Evolutionary conservation across 306 rosid species (phyloP), one percentile per base, ranked within the genome.

Genomic region (Castanea mollissima): DNA sequence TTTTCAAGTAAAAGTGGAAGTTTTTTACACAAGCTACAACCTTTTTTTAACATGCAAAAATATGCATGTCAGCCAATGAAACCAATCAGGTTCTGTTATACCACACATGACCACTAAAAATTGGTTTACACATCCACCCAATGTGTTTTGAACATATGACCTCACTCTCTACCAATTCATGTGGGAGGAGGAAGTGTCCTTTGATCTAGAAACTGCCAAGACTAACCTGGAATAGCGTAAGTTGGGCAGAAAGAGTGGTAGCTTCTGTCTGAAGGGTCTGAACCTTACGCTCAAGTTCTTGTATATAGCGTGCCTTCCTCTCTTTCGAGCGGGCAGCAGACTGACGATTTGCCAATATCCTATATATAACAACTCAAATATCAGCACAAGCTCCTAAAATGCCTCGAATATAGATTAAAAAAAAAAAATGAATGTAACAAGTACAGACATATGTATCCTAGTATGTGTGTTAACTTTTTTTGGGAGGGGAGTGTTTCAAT

Each of bases 311-410:
- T 8, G 97, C 93, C 87, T 96, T 96, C 81, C 99, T 90, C 90
- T 96, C 99, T 81, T 96, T 96, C 13, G 99, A 96, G 52, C 99
- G 99, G 38, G 99, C 94, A 83, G 99, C 99, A 46, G 99, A 96
- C 80, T 96, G 99, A 78, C 99, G 89, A 88, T 96, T 96, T 0
- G 99, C 99, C 57, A 96, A 86, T 78, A 96, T 93, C 90, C 99
- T 96, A 73, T 52, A 74, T 56, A 74, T 6, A 71, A 75, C 79
- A 88, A 71, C 52, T 51, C 81, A 44, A 76, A 57, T 10, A 35
- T 79, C 62, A 88, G 85, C 49, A 23, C 34, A 78, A 44, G 58
- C 71, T 41, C 74, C 25, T 49, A 21, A 70, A 73, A 25, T 32
- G 27, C 46, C 67, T 44, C 58, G 7, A 21, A 51, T 62, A n/a